These are phyloP conservation scores for Raphanus hybrid DNA, from an alignment of 441 rosid species.

Conservation along the genomic window DNA sequence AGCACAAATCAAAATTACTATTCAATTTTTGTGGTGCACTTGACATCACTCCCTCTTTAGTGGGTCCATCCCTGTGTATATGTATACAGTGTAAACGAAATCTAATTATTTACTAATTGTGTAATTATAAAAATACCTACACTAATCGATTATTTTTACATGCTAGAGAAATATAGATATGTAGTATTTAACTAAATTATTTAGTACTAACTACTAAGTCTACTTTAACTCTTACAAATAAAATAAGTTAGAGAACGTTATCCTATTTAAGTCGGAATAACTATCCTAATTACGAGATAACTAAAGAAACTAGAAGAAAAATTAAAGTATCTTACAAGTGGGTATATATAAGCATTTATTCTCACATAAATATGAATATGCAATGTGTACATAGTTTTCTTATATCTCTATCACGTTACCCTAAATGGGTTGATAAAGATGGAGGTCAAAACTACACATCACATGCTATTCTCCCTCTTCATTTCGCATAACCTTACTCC, in stretches of 20 bases:
- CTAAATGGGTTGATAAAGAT: slow-evolving; percentile 40
- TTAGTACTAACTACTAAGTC: too few relatives aligned
- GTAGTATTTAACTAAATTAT: not conserved
- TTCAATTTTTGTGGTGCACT: too few relatives aligned
- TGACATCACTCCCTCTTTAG: too few relatives aligned
- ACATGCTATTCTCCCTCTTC: slow-evolving; percentile 45
- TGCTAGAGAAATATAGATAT: not conserved
- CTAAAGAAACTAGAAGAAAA: not conserved
- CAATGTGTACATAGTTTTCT: slow-evolving; percentile 26
- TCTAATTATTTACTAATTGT: not conserved
- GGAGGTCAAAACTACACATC: slow-evolving; percentile 43
- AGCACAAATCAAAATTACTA: too few relatives aligned
- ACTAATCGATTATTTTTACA: not conserved
- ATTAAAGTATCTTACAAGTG: slow-evolving; percentile 36
- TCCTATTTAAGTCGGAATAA: not conserved
- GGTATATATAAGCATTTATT: slow-evolving; percentile 27
- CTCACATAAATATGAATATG: slow-evolving; percentile 30
- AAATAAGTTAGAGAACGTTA: not conserved
- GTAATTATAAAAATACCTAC: not conserved
- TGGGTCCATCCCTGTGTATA: too few relatives aligned
- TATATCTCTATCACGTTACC: slow-evolving; percentile 45
- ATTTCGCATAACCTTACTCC: slow-evolving; percentile 42
- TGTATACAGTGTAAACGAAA: not conserved
- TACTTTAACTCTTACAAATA: not conserved
- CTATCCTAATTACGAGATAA: not conserved